Base-by-base conservation (phyloP, 306 rosid species). In the Argentina anserina region DNA sequence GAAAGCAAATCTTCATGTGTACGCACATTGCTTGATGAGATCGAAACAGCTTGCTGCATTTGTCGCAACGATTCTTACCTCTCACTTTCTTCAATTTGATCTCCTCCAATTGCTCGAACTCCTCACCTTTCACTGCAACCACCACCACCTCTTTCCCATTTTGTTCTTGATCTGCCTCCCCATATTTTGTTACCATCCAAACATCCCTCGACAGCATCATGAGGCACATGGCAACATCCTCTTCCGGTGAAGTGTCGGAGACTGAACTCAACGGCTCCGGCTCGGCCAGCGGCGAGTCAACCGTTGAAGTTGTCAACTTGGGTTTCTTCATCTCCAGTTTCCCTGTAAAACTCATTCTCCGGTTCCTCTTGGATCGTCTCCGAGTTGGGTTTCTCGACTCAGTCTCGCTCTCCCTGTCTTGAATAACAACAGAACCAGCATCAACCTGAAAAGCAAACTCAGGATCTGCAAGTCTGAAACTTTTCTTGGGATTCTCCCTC, bases 401-500 rank as follows among this genome's bases (percentile, higher is more conserved):
- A 64, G 92, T 87, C 85, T 89, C 97, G 82, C 93, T 90, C 85
- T 90, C 98, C 63, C 91, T 78, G 76, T 90, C 97, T 55, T 87
- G 94, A 39, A 91, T 85, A 14, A 85, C 81, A 14, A 84, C 79
- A 25, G 84, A 75, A n/a, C 81, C 81, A 23, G 81, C 50, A 29
- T 83, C 84, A 14, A 43, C 77, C 14, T 81, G 79, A 31, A 83
- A 85, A 43, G 88, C 65, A 53, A 84, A 90, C 72, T 76, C 84
- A 66, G 90, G 95, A 92, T 90, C 95, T 76, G 85, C 81, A 34
- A 85, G 26, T 17, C 76, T 78, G 83, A 76, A 73, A 67, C 87
- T 87, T 53, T 70, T 87, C 84, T 87, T 90, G 41, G 96, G 92
- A 75, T 92, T 90, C 76, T 85, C 92, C 62, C 96, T 90, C 60